These are phyloP conservation scores for Suillus variegatus DNA, from an alignment of 768 basidiomycete genomes.

Conservation along the genomic window DNA sequence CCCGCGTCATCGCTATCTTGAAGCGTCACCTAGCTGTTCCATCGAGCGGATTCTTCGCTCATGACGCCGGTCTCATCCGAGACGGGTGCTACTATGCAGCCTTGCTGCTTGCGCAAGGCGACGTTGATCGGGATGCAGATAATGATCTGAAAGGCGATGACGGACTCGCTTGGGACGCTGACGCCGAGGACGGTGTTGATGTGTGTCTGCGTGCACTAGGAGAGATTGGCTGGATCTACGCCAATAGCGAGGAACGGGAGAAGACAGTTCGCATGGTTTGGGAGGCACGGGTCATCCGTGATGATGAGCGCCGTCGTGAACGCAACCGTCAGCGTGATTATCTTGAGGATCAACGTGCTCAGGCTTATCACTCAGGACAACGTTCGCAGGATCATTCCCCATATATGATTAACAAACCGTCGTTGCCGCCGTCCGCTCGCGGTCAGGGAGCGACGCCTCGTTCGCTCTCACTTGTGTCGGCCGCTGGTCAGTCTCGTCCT, in stretches of 20 bases:
- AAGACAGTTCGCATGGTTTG: constrained; percentile 55
- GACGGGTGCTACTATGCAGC: constrained; percentile 92
- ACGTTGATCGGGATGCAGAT: constrained; percentile 51
- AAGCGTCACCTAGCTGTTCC: constrained; percentile 47
- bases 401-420: constrained; percentile 21
- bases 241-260: constrained; percentile 71
- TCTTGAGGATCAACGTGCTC: constrained; percentile 18
- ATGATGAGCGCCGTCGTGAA: constrained; percentile 30
- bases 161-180: constrained; percentile 25
- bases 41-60: constrained; percentile 65
- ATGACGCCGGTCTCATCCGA: constrained; percentile 83
- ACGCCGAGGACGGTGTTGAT: constrained; percentile 34
- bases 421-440: constrained; percentile 18
- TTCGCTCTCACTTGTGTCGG: constrained; percentile 32
- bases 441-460: constrained; percentile 15
- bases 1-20: constrained; percentile 51
- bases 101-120: constrained; percentile 66
- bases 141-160: constrained; percentile 22
- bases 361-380: constrained; percentile 24
- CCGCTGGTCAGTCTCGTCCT: constrained; percentile 44
- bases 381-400: constrained; percentile 30
- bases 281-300: constrained; percentile 39
- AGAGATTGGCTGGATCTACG: constrained; percentile 82
- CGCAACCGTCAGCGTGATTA: constrained; percentile 17
- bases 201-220: constrained; percentile 74